Evolutionary conservation across 228 moss, liverwort and hornwort species (phyloP).

Genomic region (Sphagnum magellanicum): DNA sequence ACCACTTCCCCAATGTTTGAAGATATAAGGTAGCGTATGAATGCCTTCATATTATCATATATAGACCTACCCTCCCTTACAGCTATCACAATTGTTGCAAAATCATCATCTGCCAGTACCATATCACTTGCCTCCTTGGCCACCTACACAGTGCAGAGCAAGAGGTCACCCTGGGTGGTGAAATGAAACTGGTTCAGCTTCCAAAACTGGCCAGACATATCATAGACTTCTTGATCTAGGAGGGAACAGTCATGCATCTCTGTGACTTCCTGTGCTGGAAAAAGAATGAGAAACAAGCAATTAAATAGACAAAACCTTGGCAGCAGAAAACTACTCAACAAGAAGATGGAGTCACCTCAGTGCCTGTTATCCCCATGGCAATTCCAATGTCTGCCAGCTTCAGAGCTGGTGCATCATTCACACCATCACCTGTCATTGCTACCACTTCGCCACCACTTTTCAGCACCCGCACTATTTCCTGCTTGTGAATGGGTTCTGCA

Average conservation of each 20-base stretch:
- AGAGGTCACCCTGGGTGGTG: neutral
- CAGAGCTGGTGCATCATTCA: constrained; percentile 91
- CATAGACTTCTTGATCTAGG: neutral
- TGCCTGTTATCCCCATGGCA: constrained; percentile 93
- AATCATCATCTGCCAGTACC: constrained; percentile 94
- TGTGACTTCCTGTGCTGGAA: neutral
- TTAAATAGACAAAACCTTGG: no score
- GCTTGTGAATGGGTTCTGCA: constrained; percentile 87
- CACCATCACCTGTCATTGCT: constrained; percentile 96
- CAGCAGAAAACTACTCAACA: no score
- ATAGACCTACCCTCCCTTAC: constrained; percentile 85
- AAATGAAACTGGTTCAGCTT: neutral
- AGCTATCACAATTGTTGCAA: constrained; percentile 84
- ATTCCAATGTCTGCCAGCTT: constrained; percentile 91
- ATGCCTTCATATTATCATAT: constrained; percentile 94
- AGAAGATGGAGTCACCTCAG: constrained; percentile 42
- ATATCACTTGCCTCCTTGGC: constrained; percentile 93
- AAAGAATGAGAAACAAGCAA: neutral
- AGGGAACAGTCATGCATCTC: neutral
- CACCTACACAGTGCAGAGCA: constrained; percentile 32
- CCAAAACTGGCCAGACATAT: neutral
- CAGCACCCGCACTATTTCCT: constrained; percentile 85
- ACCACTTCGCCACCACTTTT: constrained; percentile 83
- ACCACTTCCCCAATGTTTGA: constrained; percentile 88
- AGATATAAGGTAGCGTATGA: constrained; percentile 84